These are phyloP conservation scores for Spergularia bocconei DNA, from an alignment of 148 eudicot genomes.

Conservation along the genomic window DNA sequence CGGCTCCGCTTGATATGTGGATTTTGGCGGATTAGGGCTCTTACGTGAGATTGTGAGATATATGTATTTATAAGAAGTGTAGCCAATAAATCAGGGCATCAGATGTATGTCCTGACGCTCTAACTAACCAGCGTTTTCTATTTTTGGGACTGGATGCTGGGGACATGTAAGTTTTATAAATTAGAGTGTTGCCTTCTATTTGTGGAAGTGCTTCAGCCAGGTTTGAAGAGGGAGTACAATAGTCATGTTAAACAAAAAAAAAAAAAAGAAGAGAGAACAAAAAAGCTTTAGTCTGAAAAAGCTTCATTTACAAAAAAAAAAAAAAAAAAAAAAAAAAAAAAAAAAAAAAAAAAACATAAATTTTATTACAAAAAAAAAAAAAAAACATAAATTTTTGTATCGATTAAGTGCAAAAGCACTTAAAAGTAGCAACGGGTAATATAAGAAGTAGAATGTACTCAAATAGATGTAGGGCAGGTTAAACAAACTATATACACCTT, in stretches of 20 bases:
- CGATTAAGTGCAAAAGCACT: no score
- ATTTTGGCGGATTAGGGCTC: not conserved
- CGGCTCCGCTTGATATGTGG: not conserved
- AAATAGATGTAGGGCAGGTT: no score
- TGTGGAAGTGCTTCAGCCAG: no score
- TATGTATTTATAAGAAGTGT: not conserved
- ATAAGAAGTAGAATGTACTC: no score
- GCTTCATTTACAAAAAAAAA: no score
- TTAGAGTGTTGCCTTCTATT: no score
- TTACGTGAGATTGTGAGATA: not conserved
- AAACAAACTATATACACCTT: not conserved
- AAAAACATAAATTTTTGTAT: no score
- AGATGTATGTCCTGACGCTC: not conserved
- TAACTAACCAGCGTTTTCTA: not conserved
- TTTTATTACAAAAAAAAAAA: not conserved
- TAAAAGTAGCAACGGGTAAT: no score
- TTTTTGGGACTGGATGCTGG: not conserved
- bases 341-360: no score
- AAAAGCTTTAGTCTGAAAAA: no score
- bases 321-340: no score
- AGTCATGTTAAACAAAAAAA: not conserved
- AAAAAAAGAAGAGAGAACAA: not conserved
- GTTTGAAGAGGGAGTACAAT: not conserved
- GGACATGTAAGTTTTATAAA: not conserved
- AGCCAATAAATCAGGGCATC: not conserved